Percentiles rank a stretch among this genome's conserved stretches.
phyloP scores from a whole-genome alignment of 768 basidiomycete genomes.

The Tricholoma bakamatsutake region DNA sequence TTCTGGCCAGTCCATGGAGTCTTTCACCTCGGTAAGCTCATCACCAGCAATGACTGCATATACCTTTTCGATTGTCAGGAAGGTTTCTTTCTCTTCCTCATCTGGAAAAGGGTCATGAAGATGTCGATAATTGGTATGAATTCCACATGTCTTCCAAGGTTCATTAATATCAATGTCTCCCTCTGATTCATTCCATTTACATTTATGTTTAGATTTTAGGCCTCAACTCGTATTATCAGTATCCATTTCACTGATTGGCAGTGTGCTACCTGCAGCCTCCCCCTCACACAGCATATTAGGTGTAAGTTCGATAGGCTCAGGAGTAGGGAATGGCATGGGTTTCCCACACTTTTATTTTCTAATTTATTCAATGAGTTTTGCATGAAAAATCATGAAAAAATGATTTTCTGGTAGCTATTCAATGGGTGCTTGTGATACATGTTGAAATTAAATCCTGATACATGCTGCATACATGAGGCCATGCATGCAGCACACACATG shows the following conservation, averaged over 20 bases:
- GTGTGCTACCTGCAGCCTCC: neutral
- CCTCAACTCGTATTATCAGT: neutral
- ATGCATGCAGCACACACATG: no score
- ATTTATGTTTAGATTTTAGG: neutral
- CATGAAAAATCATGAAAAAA: no score
- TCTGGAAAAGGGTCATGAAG: neutral
- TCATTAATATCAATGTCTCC: no score
- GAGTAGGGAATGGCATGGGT: no score
- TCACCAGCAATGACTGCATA: neutral
- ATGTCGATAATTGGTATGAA: neutral
- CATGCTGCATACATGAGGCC: no score
- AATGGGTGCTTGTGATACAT: no score
- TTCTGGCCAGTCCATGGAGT: no score
- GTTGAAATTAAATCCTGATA: no score
- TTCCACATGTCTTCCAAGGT: neutral
- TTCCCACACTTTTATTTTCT: no score
- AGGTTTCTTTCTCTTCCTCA: neutral
- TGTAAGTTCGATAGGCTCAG: slow-evolving; percentile 23
- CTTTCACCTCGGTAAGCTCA: neutral
- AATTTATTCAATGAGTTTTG: no score
- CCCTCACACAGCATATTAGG: neutral
- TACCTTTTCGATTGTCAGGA: neutral
- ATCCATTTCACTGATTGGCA: neutral
- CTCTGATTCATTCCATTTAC: neutral
- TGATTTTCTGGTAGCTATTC: no score